phyloP scores from a whole-genome alignment of 208 protist species.

The Leishmania amazonensis region DNA sequence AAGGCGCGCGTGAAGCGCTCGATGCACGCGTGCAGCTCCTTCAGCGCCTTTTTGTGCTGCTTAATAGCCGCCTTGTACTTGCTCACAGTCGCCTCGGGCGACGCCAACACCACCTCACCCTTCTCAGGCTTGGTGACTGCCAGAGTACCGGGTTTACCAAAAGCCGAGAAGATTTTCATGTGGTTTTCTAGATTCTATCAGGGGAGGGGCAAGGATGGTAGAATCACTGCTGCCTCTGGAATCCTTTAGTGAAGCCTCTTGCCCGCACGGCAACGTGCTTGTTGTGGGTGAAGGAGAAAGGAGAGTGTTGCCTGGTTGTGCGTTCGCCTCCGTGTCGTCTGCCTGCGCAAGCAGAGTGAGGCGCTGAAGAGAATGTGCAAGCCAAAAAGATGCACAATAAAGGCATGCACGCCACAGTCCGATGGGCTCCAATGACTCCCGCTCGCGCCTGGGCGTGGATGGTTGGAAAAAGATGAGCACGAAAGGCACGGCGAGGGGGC shows the following conservation, averaged over 20 bases:
- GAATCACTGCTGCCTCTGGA: background rate
- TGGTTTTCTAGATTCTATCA: background rate
- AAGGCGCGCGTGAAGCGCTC: slow-evolving; percentile 24
- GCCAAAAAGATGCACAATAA: background rate
- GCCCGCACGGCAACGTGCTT: background rate
- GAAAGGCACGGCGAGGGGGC: background rate
- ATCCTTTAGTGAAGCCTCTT: background rate
- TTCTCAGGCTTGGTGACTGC: background rate
- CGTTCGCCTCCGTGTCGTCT: background rate
- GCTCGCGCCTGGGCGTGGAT: background rate
- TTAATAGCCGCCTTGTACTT: slow-evolving; percentile 31
- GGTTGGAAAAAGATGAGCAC: background rate
- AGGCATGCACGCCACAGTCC: background rate
- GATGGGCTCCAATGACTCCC: background rate
- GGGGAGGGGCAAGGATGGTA: background rate
- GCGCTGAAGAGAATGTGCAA: background rate
- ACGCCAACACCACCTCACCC: background rate
- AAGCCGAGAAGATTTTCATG: slow-evolving; percentile 6
- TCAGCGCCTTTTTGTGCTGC: slow-evolving; percentile 32
- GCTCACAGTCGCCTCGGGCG: slow-evolving; percentile 7
- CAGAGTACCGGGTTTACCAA: background rate
- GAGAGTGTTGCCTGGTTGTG: background rate
- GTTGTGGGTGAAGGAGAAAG: background rate
- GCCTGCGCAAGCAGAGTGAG: background rate
- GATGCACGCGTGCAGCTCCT: slow-evolving; percentile 24